Conservation (phyloP, 371 early-diverging fungal species). For the Blastocladiella emersonii region DNA sequence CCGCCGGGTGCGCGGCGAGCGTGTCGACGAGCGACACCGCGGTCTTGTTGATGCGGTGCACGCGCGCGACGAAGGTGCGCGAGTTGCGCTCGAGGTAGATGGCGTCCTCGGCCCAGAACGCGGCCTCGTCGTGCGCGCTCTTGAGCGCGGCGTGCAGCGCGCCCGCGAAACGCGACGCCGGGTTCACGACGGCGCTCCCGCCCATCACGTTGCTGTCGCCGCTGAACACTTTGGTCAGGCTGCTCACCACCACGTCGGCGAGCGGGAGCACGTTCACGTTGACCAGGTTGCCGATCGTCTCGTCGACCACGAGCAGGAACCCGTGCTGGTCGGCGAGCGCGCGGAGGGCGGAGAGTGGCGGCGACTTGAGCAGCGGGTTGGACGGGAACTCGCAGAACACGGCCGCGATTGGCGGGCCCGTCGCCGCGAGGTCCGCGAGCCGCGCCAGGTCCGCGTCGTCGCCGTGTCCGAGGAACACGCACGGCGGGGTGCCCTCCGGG, state of each 20-base stretch:
- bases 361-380: constrained; percentile 77
- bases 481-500: constrained; percentile 53
- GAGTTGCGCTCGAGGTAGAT: constrained; percentile 88
- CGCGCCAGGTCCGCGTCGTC: constrained; percentile 51
- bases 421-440: constrained; percentile 34
- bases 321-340: constrained; percentile 56
- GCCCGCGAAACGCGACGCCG: constrained; percentile 40
- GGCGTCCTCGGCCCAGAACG: constrained; percentile 85
- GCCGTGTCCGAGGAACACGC: constrained; percentile 73
- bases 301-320: constrained; percentile 77
- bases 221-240: constrained; percentile 84
- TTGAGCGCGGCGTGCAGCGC: constrained; percentile 35
- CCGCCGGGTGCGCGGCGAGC: constrained; percentile 38
- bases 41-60: constrained; percentile 54
- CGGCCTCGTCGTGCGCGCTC: constrained; percentile 51
- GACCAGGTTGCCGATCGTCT: constrained; percentile 84
- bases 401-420: constrained; percentile 47
- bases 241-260: constrained; percentile 82
- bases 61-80: constrained; percentile 62
- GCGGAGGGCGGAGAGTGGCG: constrained; percentile 58
- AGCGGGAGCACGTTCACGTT: constrained; percentile 60
- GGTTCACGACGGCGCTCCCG: constrained; percentile 80
- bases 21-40: constrained; percentile 64
- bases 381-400: constrained; percentile 87
- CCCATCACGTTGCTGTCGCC: constrained; percentile 97